Evolutionary conservation across 148 eudicot species (phyloP), one percentile per base, ranked within the genome.

Genomic region (Spergularia marina): DNA sequence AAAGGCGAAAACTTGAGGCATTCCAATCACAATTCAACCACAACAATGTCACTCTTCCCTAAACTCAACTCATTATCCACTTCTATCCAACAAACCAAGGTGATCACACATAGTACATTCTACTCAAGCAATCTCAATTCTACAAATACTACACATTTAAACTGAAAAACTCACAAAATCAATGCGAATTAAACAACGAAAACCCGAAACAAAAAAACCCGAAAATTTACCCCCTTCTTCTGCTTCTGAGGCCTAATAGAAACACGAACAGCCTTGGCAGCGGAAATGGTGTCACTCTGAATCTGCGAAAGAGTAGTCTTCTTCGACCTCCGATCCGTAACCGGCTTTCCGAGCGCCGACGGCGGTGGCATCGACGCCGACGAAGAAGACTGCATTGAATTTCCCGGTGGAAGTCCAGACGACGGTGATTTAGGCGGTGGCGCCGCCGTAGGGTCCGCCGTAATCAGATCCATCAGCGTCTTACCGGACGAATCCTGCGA

Each of bases 401-500:
- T 44, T 6, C 8, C 49, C 49, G 49, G 49, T 9, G 49, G 8
- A 8, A 9, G 9, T 44, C 1, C 34, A 1, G 80, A 21, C 4
- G 75, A 7, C 0, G 64, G 34, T 6, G 91, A 54, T 17, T 89
- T 68, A 12, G 79, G 68, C 16, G 87, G 78, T 60, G 80, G 71
- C 5, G 87, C 57, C 34, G 91, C 75, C 39, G 89, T 70, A 7
- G 89, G 87, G 80, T 92, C 98, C 10, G 98, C 84, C 23, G 89
- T 86, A 71, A 92, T 92, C 80, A 92, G 89, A 89, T 92, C 98
- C 96, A 92, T 92, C 83, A 92, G 85, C 85, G 98, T 90, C 84
- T 66, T 90, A 64, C 98, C 98, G 39, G 96, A 84, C 4, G 93
- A 89, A 68, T 92, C 98, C 98, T 92, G 83, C 61, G 59, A 78